These are phyloP conservation scores for Aristolochia californica DNA, from an alignment of 164 flowering plant genomes.

Conservation along the genomic window DNA sequence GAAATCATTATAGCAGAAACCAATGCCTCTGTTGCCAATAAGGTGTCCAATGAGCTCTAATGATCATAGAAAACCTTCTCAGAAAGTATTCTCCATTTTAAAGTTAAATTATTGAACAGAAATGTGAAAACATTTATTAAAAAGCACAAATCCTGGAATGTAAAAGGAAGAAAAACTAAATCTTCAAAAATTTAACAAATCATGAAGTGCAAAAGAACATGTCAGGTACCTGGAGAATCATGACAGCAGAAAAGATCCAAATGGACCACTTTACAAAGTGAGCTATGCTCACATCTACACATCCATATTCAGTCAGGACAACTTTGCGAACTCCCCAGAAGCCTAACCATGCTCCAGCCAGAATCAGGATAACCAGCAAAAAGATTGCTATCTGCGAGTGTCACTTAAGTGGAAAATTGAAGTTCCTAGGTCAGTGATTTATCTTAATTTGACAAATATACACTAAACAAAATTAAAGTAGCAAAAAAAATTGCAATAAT, in stretches of 20 bases:
- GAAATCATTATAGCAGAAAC: slow-evolving; percentile 42
- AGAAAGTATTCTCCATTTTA: no score
- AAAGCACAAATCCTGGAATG: neutral
- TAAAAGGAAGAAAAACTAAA: slow-evolving; percentile 3
- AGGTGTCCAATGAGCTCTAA: slow-evolving; percentile 68
- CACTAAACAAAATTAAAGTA: no score
- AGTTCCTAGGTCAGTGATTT: slow-evolving; percentile 1
- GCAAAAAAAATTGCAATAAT: no score
- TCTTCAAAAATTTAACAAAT: neutral
- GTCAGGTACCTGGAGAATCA: slow-evolving; percentile 70
- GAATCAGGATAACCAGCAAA: slow-evolving; percentile 39
- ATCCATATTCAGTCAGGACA: slow-evolving; percentile 71
- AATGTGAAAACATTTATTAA: neutral
- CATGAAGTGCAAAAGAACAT: no score
- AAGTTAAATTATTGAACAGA: no score
- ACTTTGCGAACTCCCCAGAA: slow-evolving; percentile 81
- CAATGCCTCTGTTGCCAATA: slow-evolving; percentile 53
- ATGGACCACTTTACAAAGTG: slow-evolving; percentile 71
- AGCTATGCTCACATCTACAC: slow-evolving; percentile 51
- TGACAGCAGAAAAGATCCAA: slow-evolving; percentile 41
- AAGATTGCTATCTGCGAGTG: slow-evolving; percentile 55
- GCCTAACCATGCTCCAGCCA: slow-evolving; percentile 95
- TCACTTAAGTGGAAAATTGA: slow-evolving; percentile 8
- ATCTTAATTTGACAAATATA: no score
- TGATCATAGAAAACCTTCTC: slow-evolving; percentile 1